Evolutionary conservation across 495 filamentous ascomycete genomes (phyloP), one percentile per base, ranked within the genome.

Genomic region (Podospora pseudopauciseta): DNA sequence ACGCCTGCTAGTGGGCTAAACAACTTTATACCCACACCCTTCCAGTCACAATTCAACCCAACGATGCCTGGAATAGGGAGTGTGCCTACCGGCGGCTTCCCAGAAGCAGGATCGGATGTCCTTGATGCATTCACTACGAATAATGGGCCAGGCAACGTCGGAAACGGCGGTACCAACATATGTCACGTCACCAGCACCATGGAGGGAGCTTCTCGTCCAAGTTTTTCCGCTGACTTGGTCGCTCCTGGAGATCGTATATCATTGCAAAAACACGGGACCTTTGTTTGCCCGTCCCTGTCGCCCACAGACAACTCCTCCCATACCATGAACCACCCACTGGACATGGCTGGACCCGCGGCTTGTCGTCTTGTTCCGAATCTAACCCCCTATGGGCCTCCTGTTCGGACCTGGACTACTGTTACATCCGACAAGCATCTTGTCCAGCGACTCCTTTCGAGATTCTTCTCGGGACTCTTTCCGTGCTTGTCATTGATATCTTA

Each of bases 381-480:
- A 9, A 54, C 66, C 16, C 62, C 65, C 18, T 13, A 49, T 13
- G 39, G 39, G 39, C 65, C 67, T 5, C 20, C 64, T 15, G 18
- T 69, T 13, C 64, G 53, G 6, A 67, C 65, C 2, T 76, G 73
- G 74, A 76, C 74, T n/a, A 68, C 44, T 9, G 67, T 76, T 28
- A 72, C 71, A 1, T 65, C 69, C 6, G 73, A 76, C 54, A 30
- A 44, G 11, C 58, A 60, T 9, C 71, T 76, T 44, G 60, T 76
- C 53, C 65, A 71, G 55, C 67, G 66, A 16, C 63, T 76, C 32
- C 39, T 76, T 19, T 19, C 57, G 39, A 68, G 32, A 26, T 72
- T 73, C 61, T 73, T 74, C 55, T 63, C 67, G 13, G 55, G 66
- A 32, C 66, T 64, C 23, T 73, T 71, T n/a, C 61, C 71, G 6